Percentiles rank a stretch among this genome's conserved stretches.
Evolutionary conservation across 2,329 filamentous ascomycete species (phyloP).

Genomic region (Xylariales sp.): DNA sequence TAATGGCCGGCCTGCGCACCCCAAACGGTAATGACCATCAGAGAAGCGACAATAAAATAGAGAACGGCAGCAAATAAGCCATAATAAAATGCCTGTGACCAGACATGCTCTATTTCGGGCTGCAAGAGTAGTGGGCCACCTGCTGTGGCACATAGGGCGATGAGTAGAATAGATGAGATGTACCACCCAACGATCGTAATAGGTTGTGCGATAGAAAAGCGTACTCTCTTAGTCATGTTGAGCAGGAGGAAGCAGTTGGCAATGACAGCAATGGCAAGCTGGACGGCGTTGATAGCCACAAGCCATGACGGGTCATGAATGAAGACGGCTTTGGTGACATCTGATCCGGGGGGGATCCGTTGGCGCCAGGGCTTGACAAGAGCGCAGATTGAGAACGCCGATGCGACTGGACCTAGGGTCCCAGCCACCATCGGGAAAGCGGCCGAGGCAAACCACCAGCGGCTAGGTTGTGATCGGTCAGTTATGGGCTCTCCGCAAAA

Average conservation of each 20-base stretch:
- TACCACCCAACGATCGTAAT: conserved; percentile 86
- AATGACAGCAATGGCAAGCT: conserved; percentile 78
- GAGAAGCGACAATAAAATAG: conserved; percentile 81
- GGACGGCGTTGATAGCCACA: conserved; percentile 79
- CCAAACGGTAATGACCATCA: conserved; percentile 82
- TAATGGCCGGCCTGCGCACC: conserved; percentile 79
- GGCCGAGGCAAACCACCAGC: conserved; percentile 73
- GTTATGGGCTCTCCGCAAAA: conserved; percentile 3
- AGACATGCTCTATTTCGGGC: conserved; percentile 65
- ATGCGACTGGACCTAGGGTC: conserved; percentile 86
- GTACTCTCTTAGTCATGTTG: conserved; percentile 84
- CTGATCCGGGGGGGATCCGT: conserved; percentile 59
- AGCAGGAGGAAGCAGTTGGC: conserved; percentile 86
- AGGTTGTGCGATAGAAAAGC: conserved; percentile 85
- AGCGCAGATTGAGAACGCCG: conserved; percentile 87
- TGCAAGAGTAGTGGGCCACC: conserved; percentile 64
- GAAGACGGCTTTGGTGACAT: conserved; percentile 62
- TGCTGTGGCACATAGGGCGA: conserved; percentile 74
- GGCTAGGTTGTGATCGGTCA: conserved; percentile 52
- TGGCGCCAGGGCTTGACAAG: conserved; percentile 84
- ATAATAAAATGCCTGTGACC: conserved; percentile 89
- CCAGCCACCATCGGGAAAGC: conserved; percentile 84
- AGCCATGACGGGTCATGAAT: conserved; percentile 79
- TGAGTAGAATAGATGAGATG: conserved; percentile 71
- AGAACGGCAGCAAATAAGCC: conserved; percentile 81